A percentile compares a stretch with the other conserved stretches of the same genome.
Evolutionary conservation across 2,329 filamentous ascomycete species (phyloP).

Genomic region (Curvularia eragrostidis): DNA sequence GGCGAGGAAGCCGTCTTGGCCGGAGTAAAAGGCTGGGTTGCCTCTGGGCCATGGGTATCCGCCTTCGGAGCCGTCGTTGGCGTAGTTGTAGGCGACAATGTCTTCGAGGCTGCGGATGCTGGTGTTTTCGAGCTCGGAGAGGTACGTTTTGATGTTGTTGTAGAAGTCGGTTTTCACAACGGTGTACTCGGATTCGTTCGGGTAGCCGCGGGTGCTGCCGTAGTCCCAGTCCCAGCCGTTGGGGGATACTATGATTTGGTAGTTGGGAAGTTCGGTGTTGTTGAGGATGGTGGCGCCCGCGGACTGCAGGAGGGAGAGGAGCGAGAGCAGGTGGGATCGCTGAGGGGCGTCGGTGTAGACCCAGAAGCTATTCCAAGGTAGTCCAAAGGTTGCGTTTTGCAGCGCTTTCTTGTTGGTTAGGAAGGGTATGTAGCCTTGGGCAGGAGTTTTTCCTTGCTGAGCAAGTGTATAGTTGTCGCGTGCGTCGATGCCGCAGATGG

Average conservation of each 20-base stretch:
- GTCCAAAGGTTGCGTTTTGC: conserved; percentile 68
- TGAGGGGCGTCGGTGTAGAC: conserved; percentile 64
- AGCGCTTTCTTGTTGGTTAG: conserved; percentile 63
- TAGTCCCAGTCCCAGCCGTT: conserved; percentile 79
- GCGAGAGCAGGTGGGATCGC: conserved; percentile 57
- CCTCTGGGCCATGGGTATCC: conserved; percentile 61
- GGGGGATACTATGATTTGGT: conserved; percentile 67
- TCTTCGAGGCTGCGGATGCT: conserved; percentile 32
- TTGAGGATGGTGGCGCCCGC: conserved; percentile 74
- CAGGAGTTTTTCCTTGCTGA: conserved; percentile 63
- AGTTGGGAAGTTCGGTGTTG: conserved; percentile 70
- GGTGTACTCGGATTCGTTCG: conserved; percentile 78
- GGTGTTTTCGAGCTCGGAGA: conserved; percentile 65
- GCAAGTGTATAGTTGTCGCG: conserved; percentile 71
- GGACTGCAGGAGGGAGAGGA: conserved; percentile 61
- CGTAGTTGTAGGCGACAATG: conserved; percentile 51
- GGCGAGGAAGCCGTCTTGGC: conserved; percentile 74
- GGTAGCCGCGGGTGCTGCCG: conserved; percentile 63
- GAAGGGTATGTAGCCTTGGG: conserved; percentile 62
- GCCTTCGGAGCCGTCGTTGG: conserved; percentile 71
- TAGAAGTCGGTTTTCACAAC: conserved; percentile 76
- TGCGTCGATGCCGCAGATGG: conserved; percentile 69
- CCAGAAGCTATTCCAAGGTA: conserved; percentile 78
- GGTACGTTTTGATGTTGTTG: conserved; percentile 69
- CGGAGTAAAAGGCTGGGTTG: conserved; percentile 62